A percentile compares a stretch with the other conserved stretches of the same genome.
Evolutionary conservation across 495 filamentous ascomycete species (phyloP).

Genomic region (Antarctomyces pellizariae): DNA sequence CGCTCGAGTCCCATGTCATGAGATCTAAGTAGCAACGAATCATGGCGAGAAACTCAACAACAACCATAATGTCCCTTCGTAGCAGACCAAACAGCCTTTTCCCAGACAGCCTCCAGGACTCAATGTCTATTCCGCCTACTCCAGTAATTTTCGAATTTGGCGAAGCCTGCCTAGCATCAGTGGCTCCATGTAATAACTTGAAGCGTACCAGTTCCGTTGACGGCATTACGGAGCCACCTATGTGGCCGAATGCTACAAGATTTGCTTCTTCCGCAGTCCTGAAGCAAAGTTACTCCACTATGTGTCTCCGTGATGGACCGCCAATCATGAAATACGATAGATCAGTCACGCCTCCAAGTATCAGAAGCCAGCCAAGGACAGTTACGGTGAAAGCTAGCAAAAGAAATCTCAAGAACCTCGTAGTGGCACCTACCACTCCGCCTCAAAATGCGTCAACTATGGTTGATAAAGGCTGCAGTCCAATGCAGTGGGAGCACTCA

Average conservation of each 20-base stretch:
- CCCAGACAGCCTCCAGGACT: slow-evolving; percentile 1
- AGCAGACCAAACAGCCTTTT: too few relatives aligned
- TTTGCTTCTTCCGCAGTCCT: slow-evolving; percentile 1
- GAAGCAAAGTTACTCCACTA: slow-evolving; percentile 1
- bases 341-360: too few relatives aligned
- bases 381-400: too few relatives aligned
- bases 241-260: background rate
- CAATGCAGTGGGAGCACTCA: too few relatives aligned
- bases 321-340: too few relatives aligned
- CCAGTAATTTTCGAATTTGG: slow-evolving; percentile 7
- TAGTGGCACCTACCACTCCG: too few relatives aligned
- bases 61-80: slow-evolving; percentile 2
- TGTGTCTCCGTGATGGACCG: too few relatives aligned
- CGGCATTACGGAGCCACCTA: background rate
- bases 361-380: too few relatives aligned
- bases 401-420: too few relatives aligned
- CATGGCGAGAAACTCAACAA: slow-evolving; percentile 3
- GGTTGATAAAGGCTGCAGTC: too few relatives aligned
- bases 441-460: too few relatives aligned
- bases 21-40: slow-evolving; percentile 1
- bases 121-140: slow-evolving; percentile 5
- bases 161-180: slow-evolving; percentile 8
- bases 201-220: slow-evolving; percentile 5
- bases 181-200: too few relatives aligned
- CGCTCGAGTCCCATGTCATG: background rate